Base-by-base conservation (phyloP, 345 rosid species). In the Durio zibethinus region DNA sequence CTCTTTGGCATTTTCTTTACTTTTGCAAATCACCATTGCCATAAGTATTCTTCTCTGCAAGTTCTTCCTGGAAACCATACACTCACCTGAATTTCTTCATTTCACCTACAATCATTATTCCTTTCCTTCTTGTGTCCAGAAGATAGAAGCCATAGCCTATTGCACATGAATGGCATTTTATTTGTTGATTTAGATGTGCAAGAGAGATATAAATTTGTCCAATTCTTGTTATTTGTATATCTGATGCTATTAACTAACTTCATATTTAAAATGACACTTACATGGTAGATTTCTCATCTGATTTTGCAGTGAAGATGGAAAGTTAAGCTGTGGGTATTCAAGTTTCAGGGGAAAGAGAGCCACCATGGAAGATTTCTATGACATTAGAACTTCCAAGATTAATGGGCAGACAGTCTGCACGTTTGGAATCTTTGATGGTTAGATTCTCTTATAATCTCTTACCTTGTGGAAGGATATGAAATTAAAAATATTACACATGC, bases 341-440 rank as follows among this genome's bases (percentile, higher is more conserved):
- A 94, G 97, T 85, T 94, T 92, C 83, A 82, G 95, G 86, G 99
- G 99, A 80, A 97, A 94, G 90, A 90, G 99, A 79, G 91, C 88
- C 35, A 88, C 94, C 21, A 97, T 97, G 98, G 98, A 97, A 83
- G 98, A 97, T 79, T 97, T 89, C 82, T 97, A 84, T 77, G 97
- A 94, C 80, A 82, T 94, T 43, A 94, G 89, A 80, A 86, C 85
- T 72, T 84, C 97, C 77, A 86, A 78, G 40, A 90, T 94, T 78
- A 88, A 91, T 67, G 98, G 97, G 74, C 74, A 88, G 84, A 74
- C 86, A 62, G 91, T 97, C 80, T 89, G 83, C 93, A 90, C 94
- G 97, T 97, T 97, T 84, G 99, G 98, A 76, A 89, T 97, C 50
- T 97, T 97, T 81, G 98, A 97, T 86, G 99, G 99, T 97, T 80